phyloP scores from a whole-genome alignment of 2,329 filamentous ascomycete species.

The Penicillium sp. region DNA sequence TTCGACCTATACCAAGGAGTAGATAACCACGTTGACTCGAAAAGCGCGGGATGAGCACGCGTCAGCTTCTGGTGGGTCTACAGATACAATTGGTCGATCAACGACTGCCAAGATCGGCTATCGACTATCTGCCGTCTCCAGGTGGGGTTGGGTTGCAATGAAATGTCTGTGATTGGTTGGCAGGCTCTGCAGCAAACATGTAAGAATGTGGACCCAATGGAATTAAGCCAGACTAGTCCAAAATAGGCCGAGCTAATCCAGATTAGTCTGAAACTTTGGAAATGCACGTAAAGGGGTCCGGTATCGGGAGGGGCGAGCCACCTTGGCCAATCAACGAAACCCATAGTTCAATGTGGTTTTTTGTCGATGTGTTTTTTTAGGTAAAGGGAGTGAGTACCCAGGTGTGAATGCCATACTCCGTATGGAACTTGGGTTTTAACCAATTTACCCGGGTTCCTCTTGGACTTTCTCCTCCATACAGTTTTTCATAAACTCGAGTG shows the following conservation, averaged over 20 bases:
- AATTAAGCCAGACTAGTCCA: conserved; percentile 3
- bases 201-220: conserved; percentile 20
- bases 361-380: neutral
- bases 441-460: neutral
- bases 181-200: conserved; percentile 20
- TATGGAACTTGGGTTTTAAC: neutral
- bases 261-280: neutral
- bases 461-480: neutral
- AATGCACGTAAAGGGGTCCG: conserved; percentile 8
- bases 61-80: conserved; percentile 31
- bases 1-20: neutral
- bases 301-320: conserved; percentile 18
- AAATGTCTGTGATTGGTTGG: neutral
- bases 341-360: neutral
- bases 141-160: conserved; percentile 7
- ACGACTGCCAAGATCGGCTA: conserved; percentile 38
- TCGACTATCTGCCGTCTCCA: conserved; percentile 40
- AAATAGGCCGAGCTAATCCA: neutral
- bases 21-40: conserved; percentile 16
- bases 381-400: neutral
- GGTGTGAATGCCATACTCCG: neutral
- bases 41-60: conserved; percentile 32
- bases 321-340: conserved; percentile 10
- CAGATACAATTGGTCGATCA: conserved; percentile 30
- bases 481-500: too few relatives aligned